phyloP scores from a whole-genome alignment of 169 alveolate genomes.

The Cryptosporidium felis region DNA sequence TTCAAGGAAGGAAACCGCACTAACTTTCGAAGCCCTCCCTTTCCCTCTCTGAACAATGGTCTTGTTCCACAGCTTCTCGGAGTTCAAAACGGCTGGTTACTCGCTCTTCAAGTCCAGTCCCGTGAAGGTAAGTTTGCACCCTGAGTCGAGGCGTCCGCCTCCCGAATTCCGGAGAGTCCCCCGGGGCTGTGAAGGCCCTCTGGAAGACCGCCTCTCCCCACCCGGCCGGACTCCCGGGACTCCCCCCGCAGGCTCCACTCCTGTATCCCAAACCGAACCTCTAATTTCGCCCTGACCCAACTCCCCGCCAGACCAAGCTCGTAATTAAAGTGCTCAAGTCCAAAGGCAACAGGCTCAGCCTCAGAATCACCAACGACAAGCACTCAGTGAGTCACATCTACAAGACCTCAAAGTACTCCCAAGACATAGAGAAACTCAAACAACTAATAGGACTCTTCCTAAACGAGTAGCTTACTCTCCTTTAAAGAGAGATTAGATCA shows the following conservation, averaged over 20 bases:
- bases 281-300: background rate
- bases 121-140: conserved; percentile 30
- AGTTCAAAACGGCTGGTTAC: conserved; percentile 36
- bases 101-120: conserved; percentile 18
- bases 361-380: conserved; percentile 46
- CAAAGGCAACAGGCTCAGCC: conserved; percentile 19
- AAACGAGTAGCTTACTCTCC: too few relatives aligned
- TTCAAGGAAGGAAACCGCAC: too few relatives aligned
- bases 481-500: too few relatives aligned
- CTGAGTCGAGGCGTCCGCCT: too few relatives aligned
- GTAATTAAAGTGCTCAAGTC: conserved; percentile 43
- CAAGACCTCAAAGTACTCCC: conserved; percentile 13
- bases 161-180: too few relatives aligned
- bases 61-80: conserved; percentile 15
- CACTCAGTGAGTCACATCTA: conserved; percentile 40
- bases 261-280: too few relatives aligned
- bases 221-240: too few relatives aligned
- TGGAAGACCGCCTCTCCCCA: too few relatives aligned
- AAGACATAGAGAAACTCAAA: conserved; percentile 49
- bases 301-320: conserved; percentile 15
- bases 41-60: too few relatives aligned
- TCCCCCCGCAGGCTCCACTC: too few relatives aligned
- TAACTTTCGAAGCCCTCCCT: too few relatives aligned
- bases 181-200: too few relatives aligned
- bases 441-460: background rate